Evolutionary conservation across 2,329 filamentous ascomycete genomes (phyloP), one percentile per base, ranked within the genome.

Genomic region (Epicoccum nigrum): DNA sequence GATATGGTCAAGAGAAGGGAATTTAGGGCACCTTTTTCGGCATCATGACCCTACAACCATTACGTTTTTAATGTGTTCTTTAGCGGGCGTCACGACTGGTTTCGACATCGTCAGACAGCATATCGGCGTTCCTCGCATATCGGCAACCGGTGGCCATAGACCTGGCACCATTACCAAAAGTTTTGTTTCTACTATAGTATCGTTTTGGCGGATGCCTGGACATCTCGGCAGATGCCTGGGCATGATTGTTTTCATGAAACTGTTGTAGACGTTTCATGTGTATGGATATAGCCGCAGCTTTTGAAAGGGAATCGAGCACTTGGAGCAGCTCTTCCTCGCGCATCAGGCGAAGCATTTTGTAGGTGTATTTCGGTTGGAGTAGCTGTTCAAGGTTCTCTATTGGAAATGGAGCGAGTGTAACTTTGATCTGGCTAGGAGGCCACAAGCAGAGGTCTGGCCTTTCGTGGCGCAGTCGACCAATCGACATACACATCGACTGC

Each of bases 81-180:
- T 63, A 70, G 69, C 67, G 65, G 67, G 68, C 63, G 67, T 56
- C 55, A 57, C 47, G 40, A 54, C 45, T 49, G 43, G 49, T 38
- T 46, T 47, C 49, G 38, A 52, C 49, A 16, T 47, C n/a, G 43
- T 52, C 49, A 52, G 49, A 47, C 51, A 64, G 59, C 58, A 65
- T 55, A 52, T 59, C 47, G 62, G 67, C 63, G 63, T 65, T 68
- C 45, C 45, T 58, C 43, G 39, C 47, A 38, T 52, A 40, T 41
- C 44, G 54, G 39, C 42, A 50, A 48, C 27, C 38, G 45, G 38
- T 45, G 48, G 43, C 46, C 45, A 50, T 55, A 55, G 47, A 49
- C 38, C 40, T 51, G 59, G 59, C 49, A 55, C 52, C 48, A 61
- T 61, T 59, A 33, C 56, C 19, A 68, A 70, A 70, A 69, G 60